Percentiles rank a stretch among this genome's conserved stretches.
Conservation (phyloP, 176 grass and related monocot genomes). For the Hordeum marinum region DNA sequence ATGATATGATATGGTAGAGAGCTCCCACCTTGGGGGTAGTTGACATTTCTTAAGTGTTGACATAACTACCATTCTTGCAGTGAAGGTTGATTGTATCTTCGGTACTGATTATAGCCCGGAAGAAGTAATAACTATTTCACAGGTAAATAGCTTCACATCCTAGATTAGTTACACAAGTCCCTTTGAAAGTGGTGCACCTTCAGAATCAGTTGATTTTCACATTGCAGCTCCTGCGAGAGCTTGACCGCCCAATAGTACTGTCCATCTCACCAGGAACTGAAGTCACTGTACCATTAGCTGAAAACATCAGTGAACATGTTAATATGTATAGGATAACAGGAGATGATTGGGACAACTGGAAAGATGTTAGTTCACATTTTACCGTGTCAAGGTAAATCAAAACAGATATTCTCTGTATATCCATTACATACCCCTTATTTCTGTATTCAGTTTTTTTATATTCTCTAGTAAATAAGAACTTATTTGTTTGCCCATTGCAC, state of each 20-base stretch:
- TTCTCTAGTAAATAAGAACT: background rate
- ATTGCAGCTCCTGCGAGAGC: conserved; percentile 67
- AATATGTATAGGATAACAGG: conserved; percentile 91
- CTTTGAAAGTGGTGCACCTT: background rate
- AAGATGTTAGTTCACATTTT: conserved; percentile 79
- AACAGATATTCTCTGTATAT: conserved; percentile 11
- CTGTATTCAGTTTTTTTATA: conserved; percentile 8
- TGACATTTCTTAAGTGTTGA: background rate
- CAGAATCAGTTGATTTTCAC: conserved; percentile 14
- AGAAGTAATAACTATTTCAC: conserved; percentile 70
- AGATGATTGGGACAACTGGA: conserved; percentile 92
- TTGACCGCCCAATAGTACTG: conserved; percentile 63
- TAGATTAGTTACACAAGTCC: background rate
- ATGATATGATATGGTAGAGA: background rate
- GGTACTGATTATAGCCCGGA: conserved; percentile 72
- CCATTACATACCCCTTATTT: background rate
- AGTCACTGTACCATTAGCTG: conserved; percentile 60
- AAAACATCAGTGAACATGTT: conserved; percentile 53
- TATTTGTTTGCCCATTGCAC: conserved; percentile 20
- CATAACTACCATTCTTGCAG: conserved; percentile 33
- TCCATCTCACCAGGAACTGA: conserved; percentile 75
- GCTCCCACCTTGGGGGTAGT: background rate
- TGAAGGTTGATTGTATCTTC: conserved; percentile 94
- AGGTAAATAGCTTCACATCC: conserved; percentile 41
- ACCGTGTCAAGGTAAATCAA: conserved; percentile 57